Base-by-base conservation (phyloP, 2,329 filamentous ascomycete genomes). In the Pseudogymnoascus sp. region DNA sequence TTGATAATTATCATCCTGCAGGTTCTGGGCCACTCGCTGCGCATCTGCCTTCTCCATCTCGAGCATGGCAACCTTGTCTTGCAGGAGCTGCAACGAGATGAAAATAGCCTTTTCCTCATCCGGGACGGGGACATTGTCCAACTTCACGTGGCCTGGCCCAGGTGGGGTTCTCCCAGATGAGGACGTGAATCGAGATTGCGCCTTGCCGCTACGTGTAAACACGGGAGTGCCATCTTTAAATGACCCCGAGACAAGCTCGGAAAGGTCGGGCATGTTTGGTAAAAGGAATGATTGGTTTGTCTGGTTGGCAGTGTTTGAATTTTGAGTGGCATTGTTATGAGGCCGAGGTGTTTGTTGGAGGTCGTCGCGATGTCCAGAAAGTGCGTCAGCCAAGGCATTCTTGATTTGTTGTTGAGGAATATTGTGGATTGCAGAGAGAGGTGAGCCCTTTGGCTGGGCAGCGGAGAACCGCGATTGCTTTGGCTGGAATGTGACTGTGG, bases 91-190 rank as follows among this genome's bases (percentile, higher is more conserved):
- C 15, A 87, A 75, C 10, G 83, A 83, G n/a, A 82, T 78, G 69
- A 85, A 85, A 59, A 88, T 80, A 2, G 81, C 81, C 71, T 87
- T 85, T 67, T 87, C 85, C 60, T 87, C 84, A 11, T 82, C 78
- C 0, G 84, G 84, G 53, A 87, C 78, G 0, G 82, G 78, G 10
- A 86, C 76, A 11, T 79, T 77, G 38, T 84, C 79, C 19, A 87
- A 73, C 0, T 79, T 77, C 11, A 77, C 71, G 68, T 85, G 77
- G 65, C 40, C 71, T 72, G 19, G 71, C 69, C 33, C 74, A 64
- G 13, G 73, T 65, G 26, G 75, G 72, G 7, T 69, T 69, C 42
- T 69, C 66, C 62, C 75, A 2, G 75, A 73, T n/a, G 77, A 78
- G 15, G 80, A 80, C 3, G 79, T 76, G 71, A 85, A 85, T 36